A percentile compares a stretch with the other conserved stretches of the same genome.
phyloP scores from a whole-genome alignment of 2,329 filamentous ascomycete species.

The Penicillium sp. region DNA sequence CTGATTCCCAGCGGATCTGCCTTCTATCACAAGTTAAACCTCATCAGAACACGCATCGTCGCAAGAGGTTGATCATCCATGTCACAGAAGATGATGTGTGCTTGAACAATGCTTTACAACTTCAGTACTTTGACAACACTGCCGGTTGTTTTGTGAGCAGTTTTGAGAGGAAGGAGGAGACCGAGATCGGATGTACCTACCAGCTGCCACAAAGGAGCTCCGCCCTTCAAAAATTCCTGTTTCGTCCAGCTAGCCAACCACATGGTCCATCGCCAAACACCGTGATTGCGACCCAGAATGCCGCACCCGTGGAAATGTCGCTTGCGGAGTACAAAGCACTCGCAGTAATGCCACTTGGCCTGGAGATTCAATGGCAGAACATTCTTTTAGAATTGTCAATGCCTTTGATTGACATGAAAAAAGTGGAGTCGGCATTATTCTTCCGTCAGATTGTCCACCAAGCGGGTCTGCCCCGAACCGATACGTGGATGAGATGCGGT shows the following conservation, averaged over 20 bases:
- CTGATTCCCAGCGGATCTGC: slow-evolving; percentile 19
- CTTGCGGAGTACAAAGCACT: slow-evolving; percentile 52
- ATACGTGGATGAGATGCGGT: not conserved
- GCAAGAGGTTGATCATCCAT: slow-evolving; percentile 11
- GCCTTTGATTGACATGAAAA: slow-evolving; percentile 48
- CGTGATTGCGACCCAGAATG: slow-evolving; percentile 46
- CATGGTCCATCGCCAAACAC: slow-evolving; percentile 42
- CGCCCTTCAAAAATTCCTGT: slow-evolving; percentile 38
- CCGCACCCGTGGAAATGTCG: slow-evolving; percentile 46
- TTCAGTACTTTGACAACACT: slow-evolving; percentile 26
- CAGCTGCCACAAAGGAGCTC: slow-evolving; percentile 19
- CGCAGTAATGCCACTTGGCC: slow-evolving; percentile 44
- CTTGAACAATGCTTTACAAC: slow-evolving; percentile 41
- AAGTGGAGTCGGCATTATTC: slow-evolving; percentile 43
- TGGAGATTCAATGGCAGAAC: slow-evolving; percentile 51
- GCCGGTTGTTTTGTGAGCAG: slow-evolving; percentile 14
- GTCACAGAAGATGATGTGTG: slow-evolving; percentile 36
- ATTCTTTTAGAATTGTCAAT: slow-evolving; percentile 48
- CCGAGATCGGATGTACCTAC: slow-evolving; percentile 35
- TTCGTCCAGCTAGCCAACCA: slow-evolving; percentile 21
- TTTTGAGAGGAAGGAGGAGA: slow-evolving; percentile 13
- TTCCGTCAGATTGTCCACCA: slow-evolving; percentile 48
- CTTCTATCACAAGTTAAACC: slow-evolving; percentile 37
- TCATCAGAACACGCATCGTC: slow-evolving; percentile 32
- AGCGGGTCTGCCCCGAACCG: slow-evolving; percentile 34